Evolutionary conservation across 139 green algal species (phyloP).

Genomic region (Nannochloris sp.): DNA sequence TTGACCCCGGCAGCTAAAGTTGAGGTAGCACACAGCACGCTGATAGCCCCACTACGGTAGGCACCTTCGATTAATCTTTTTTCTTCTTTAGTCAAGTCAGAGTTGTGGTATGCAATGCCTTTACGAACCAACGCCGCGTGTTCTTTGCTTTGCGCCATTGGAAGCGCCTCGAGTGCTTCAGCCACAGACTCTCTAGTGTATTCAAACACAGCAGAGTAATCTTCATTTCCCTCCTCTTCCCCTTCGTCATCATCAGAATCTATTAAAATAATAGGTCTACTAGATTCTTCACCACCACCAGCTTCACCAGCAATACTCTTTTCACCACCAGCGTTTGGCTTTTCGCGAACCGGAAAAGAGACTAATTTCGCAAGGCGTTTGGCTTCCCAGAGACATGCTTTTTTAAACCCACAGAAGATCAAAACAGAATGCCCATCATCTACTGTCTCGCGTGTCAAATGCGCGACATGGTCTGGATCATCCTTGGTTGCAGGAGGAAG

Average conservation of each 20-base stretch:
- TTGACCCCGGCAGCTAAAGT: conserved; percentile 83
- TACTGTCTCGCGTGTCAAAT: conserved; percentile 54
- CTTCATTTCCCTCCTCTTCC: neutral
- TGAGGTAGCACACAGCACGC: conserved; percentile 79
- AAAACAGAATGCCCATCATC: conserved; percentile 62
- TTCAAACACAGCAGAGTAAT: neutral
- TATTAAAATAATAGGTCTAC: too few relatives aligned
- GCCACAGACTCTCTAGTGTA: neutral
- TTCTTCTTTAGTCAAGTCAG: conserved; percentile 45
- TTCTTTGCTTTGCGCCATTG: neutral
- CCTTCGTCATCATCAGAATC: neutral
- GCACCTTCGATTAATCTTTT: conserved; percentile 60
- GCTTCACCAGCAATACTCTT: neutral
- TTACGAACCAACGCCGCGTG: neutral
- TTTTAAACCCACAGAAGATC: conserved; percentile 73
- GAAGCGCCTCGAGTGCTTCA: neutral
- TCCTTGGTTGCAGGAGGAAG: neutral
- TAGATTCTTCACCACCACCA: neutral
- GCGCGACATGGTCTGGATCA: conserved; percentile 39
- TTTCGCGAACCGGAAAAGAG: neutral
- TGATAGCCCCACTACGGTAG: conserved; percentile 58
- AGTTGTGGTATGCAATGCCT: conserved; percentile 76
- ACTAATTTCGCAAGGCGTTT: neutral
- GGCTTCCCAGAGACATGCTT: neutral
- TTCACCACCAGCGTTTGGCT: neutral